Percentiles rank a stretch among this genome's conserved stretches.
These are phyloP conservation scores for Verticillium klebahnii DNA, from an alignment of 2,329 filamentous ascomycete genomes.

Conservation along the genomic window DNA sequence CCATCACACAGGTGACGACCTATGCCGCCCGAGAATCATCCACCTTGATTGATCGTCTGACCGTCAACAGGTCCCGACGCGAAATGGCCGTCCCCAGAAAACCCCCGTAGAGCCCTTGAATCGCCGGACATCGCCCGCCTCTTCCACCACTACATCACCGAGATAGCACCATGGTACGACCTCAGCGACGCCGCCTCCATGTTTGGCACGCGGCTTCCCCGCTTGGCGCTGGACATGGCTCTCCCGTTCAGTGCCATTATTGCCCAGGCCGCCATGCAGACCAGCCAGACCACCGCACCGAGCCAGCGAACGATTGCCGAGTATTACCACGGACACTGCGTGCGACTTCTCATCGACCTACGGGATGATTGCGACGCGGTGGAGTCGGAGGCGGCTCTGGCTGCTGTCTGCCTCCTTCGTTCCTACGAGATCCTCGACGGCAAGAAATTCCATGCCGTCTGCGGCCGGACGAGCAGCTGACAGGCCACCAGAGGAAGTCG, in stretches of 20 bases:
- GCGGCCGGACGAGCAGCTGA: not conserved
- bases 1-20: not conserved
- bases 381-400: conserved; percentile 34
- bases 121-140: conserved; percentile 25
- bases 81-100: conserved; percentile 4
- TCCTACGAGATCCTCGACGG: conserved; percentile 44
- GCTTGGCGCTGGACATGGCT: conserved; percentile 29
- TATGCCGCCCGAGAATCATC: too few relatives aligned
- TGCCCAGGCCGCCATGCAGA: conserved; percentile 38
- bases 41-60: not conserved
- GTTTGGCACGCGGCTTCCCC: conserved; percentile 31
- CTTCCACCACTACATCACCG: conserved; percentile 33
- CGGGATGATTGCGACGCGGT: conserved; percentile 22
- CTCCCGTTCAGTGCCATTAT: conserved; percentile 39
- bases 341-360: conserved; percentile 32
- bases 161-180: conserved; percentile 42
- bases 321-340: conserved; percentile 34
- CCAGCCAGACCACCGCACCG: conserved; percentile 24
- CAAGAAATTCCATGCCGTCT: conserved; percentile 12
- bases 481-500: conserved; percentile 24
- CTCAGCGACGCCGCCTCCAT: conserved; percentile 31
- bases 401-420: conserved; percentile 40
- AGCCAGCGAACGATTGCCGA: conserved; percentile 24
- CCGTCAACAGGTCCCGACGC: not conserved
- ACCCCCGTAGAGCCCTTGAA: conserved; percentile 23